These are phyloP conservation scores for Heimioporus sp. DNA, from an alignment of 768 basidiomycete genomes.

Conservation along the genomic window DNA sequence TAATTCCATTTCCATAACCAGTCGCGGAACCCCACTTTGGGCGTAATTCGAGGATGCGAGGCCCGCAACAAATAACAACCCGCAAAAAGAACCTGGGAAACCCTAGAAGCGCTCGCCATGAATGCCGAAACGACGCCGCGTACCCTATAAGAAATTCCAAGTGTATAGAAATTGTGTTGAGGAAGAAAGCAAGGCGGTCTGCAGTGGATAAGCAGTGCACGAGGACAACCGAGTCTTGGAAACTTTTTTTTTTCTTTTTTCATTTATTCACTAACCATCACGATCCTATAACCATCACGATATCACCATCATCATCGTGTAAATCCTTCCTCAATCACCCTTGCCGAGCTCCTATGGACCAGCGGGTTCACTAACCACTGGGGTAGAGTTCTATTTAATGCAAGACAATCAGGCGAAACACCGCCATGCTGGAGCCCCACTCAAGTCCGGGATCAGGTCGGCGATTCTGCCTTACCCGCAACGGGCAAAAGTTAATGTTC, in stretches of 20 bases:
- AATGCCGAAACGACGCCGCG: neutral
- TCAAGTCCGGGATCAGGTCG: no score
- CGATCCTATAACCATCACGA: neutral
- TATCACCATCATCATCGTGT: no score
- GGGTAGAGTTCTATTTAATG: no score
- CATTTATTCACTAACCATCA: neutral
- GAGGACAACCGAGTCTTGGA: neutral
- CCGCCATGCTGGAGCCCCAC: no score
- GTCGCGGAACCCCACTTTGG: neutral
- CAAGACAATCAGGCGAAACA: no score
- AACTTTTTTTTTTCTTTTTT: neutral
- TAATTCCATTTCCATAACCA: neutral
- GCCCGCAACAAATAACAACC: neutral
- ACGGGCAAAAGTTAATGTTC: neutral
- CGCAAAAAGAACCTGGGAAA: neutral
- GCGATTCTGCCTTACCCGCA: neutral
- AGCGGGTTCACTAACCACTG: no score
- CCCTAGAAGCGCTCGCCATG: neutral
- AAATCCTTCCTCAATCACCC: neutral
- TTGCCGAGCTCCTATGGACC: no score
- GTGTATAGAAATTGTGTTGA: constrained; percentile 1
- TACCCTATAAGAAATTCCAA: neutral
- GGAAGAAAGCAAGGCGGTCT: neutral
- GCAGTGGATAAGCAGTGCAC: neutral
- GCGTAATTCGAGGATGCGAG: neutral